A percentile compares a stretch with the other conserved stretches of the same genome.
Conservation (phyloP, 2,329 filamentous ascomycete species). For the Trichoderma atroviride region DNA sequence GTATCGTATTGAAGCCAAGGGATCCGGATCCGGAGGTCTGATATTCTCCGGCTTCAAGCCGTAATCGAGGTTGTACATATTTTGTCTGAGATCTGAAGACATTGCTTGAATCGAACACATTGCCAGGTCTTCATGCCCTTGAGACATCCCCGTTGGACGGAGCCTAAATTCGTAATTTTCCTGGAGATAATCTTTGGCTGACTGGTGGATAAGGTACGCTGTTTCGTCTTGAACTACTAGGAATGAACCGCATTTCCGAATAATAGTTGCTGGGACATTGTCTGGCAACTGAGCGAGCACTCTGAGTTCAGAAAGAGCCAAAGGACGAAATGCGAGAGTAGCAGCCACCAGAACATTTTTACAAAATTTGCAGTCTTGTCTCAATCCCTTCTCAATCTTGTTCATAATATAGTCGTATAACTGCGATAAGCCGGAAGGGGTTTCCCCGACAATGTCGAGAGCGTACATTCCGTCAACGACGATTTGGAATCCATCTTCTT, state of each 20-base stretch:
- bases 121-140: not conserved
- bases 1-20: conserved; percentile 32
- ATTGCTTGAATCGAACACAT: not conserved
- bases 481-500: too few species aligned
- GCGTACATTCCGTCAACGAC: conserved; percentile 28
- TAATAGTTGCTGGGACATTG: not conserved
- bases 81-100: conserved; percentile 35
- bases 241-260: not conserved
- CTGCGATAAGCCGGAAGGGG: conserved; percentile 32
- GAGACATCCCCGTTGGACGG: too few species aligned
- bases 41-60: conserved; percentile 33
- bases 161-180: not conserved
- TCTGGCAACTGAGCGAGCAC: not conserved
- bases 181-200: not conserved
- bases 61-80: conserved; percentile 41
- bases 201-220: not conserved
- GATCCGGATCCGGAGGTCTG: conserved; percentile 27
- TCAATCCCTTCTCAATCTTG: conserved; percentile 26
- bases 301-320: not conserved
- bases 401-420: conserved; percentile 37
- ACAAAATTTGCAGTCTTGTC: not conserved
- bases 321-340: not conserved
- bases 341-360: not conserved
- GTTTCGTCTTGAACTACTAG: not conserved
- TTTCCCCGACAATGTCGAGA: conserved; percentile 26